A percentile compares a stretch with the other conserved stretches of the same genome.
phyloP scores from a whole-genome alignment of 2,329 filamentous ascomycete species.

The Tolypocladium tundrense region DNA sequence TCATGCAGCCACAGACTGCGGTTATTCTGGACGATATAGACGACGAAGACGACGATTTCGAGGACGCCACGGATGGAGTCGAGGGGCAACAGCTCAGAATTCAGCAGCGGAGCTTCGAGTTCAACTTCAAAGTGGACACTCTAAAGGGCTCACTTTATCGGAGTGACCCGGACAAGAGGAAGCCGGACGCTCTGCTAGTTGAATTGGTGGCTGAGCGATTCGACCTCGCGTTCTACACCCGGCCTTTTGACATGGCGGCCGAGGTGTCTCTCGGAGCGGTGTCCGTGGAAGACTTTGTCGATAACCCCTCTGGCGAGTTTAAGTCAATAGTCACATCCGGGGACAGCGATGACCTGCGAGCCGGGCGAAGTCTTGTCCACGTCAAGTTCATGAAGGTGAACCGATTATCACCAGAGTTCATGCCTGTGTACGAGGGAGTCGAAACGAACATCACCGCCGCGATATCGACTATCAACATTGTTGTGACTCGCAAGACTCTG shows the following conservation, averaged over 20 bases:
- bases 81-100: constrained; percentile 53
- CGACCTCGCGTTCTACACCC: constrained; percentile 74
- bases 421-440: constrained; percentile 82
- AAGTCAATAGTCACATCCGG: constrained; percentile 93
- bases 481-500: constrained; percentile 87
- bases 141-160: constrained; percentile 87
- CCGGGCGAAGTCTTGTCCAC: constrained; percentile 72
- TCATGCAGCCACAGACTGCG: constrained; percentile 60
- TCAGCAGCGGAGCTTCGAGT: constrained; percentile 86
- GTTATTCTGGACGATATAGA: constrained; percentile 73
- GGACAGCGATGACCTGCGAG: constrained; percentile 59
- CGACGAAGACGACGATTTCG: constrained; percentile 54
- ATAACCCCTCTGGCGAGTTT: constrained; percentile 80
- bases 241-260: constrained; percentile 86
- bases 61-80: constrained; percentile 53
- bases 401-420: constrained; percentile 83
- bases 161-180: constrained; percentile 67
- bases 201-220: constrained; percentile 89
- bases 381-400: constrained; percentile 89
- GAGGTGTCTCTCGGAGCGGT: constrained; percentile 82
- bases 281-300: constrained; percentile 89
- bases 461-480: constrained; percentile 90
- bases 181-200: constrained; percentile 72
- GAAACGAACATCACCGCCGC: constrained; percentile 86
- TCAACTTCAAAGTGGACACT: constrained; percentile 92